Base-by-base conservation (phyloP, 2,329 filamentous ascomycete species). In the Boeremia lycopersici region DNA sequence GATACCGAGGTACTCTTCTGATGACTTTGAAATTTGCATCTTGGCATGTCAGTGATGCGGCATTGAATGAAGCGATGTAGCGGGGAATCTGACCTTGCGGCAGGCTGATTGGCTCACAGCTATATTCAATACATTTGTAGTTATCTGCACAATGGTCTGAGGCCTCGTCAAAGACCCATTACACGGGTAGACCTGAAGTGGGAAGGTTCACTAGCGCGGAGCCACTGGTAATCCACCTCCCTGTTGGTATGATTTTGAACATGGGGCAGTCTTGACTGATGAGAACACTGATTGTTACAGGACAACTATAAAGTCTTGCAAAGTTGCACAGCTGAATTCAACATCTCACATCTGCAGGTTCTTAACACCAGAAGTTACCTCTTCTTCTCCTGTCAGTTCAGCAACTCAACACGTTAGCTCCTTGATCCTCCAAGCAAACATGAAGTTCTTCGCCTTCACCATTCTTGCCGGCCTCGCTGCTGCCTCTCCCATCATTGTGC, bases 381-480 rank as follows among this genome's bases (percentile, higher is more conserved):
- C 13, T 7, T 3, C 23, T 25, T 4, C 13, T n/a, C 29, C 29
- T 12, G 17, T 15, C 10, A 12, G 4, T 34, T 35, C 29, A 10
- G 19, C 34, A n/a, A 15, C 12, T 33, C 2, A 4, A 6, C 2
- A 40, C 2, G 7, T 39, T 38, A 12, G 6, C 5, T 10, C 7
- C 6, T 12, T 56, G 51, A 60, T 49, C 3, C 11, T n/a, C 4
- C 13, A 15, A 43, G 9, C 12, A 7, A 43, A 23, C 9, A 69
- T 69, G 64, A 67, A 67, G 59, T 53, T 57, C 41, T 23, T 62
- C 39, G n/a, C 49, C 17, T 12, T 57, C 41, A 49, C 59, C 26
- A 38, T 63, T 26, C 40, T 67, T 8, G 40, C 53, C 34, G 35
- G 52, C 17, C 36, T 62, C 2, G 51, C 48, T 8, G 49, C 49